Evolutionary conservation across 1,284 basidiomycete species (phyloP).

Genomic region (Sphagnurus paluster): DNA sequence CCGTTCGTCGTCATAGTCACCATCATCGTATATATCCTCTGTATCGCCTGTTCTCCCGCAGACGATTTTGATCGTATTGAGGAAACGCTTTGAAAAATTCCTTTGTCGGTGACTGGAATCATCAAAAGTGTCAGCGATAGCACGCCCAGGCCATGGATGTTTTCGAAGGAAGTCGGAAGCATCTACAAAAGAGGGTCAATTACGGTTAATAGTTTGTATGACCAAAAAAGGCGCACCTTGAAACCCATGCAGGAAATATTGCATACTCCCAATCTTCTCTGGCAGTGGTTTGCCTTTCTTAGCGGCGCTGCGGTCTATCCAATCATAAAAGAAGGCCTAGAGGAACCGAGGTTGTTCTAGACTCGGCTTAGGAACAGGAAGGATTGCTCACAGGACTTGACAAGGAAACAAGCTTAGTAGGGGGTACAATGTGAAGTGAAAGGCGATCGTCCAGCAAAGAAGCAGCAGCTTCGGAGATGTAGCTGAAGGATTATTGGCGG

Average conservation of each 20-base stretch:
- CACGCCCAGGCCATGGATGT: conserved; percentile 86
- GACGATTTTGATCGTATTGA: conserved; percentile 68
- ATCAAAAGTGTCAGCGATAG: conserved; percentile 82
- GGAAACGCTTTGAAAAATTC: conserved; percentile 60
- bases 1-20: conserved; percentile 71
- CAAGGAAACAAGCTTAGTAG: conserved; percentile 81
- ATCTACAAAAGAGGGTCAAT: conserved; percentile 45
- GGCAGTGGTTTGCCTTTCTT: conserved; percentile 82
- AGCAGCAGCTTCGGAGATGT: conserved; percentile 71
- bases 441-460: conserved; percentile 81
- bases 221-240: conserved; percentile 47
- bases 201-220: neutral
- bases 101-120: conserved; percentile 75
- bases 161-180: conserved; percentile 84
- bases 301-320: conserved; percentile 75
- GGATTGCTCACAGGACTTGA: conserved; percentile 64
- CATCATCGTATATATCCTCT: conserved; percentile 66
- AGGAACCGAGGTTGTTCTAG: neutral
- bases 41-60: conserved; percentile 80
- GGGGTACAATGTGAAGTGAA: conserved; percentile 79
- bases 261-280: conserved; percentile 89
- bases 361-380: neutral
- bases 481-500: conserved; percentile 31
- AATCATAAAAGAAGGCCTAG: conserved; percentile 88
- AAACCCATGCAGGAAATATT: conserved; percentile 85